phyloP scores from a whole-genome alignment of 768 basidiomycete genomes.

The Lentinus tigrinus region DNA sequence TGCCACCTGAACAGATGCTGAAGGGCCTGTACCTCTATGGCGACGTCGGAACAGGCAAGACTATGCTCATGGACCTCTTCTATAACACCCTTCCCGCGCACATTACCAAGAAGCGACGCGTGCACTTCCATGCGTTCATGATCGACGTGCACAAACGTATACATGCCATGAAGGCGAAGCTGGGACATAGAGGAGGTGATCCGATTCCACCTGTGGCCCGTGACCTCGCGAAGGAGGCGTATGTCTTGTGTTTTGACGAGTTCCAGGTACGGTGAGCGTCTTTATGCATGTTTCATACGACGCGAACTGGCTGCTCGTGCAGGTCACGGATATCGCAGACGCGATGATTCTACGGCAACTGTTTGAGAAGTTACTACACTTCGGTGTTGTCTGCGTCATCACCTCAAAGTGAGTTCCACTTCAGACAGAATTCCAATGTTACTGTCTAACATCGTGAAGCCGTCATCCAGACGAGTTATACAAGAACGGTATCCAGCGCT shows the following conservation, averaged over 20 bases:
- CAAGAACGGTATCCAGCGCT: conserved; percentile 97
- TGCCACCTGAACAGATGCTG: conserved; percentile 56
- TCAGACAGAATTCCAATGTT: neutral
- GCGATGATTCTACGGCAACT: conserved; percentile 96
- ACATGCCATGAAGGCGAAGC: conserved; percentile 74
- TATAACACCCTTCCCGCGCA: conserved; percentile 75
- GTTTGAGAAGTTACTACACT: conserved; percentile 79
- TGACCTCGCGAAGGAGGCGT: conserved; percentile 81
- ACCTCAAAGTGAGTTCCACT: conserved; percentile 83
- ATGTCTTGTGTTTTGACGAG: conserved; percentile 94
- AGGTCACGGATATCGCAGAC: conserved; percentile 97
- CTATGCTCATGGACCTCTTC: conserved; percentile 99
- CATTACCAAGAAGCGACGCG: conserved; percentile 74
- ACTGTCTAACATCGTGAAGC: conserved; percentile 39
- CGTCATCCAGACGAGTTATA: conserved; percentile 97
- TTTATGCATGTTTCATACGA: neutral
- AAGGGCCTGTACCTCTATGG: conserved; percentile 95
- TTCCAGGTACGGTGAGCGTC: conserved; percentile 70
- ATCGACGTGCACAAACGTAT: conserved; percentile 95
- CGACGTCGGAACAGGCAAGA: conserved; percentile 96
- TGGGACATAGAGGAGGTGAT: conserved; percentile 71
- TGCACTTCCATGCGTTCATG: conserved; percentile 99
- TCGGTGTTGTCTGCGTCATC: conserved; percentile 92
- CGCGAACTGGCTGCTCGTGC: conserved; percentile 11
- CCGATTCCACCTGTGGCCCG: conserved; percentile 85